Percentiles rank a stretch among this genome's conserved stretches.
These are phyloP conservation scores for Lindgomyces ingoldianus DNA, from an alignment of 495 filamentous ascomycete species.

Conservation along the genomic window DNA sequence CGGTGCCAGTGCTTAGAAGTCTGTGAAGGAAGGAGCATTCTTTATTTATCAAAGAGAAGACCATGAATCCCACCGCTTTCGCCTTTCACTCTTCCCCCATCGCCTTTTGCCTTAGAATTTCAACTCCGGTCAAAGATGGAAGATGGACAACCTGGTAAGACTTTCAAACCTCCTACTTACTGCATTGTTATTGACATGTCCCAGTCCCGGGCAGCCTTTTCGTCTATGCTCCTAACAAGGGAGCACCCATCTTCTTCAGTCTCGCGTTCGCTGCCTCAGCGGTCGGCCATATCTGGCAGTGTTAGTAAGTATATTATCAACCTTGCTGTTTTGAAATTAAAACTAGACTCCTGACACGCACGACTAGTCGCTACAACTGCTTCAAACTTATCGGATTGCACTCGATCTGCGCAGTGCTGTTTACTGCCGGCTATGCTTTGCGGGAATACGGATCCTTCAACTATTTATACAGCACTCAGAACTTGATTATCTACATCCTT, in stretches of 20 bases:
- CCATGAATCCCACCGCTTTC: too few relatives aligned
- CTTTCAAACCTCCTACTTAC: not conserved
- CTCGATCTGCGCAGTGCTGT: constrained; percentile 52
- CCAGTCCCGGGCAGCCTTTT: constrained; percentile 10
- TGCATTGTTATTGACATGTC: not conserved
- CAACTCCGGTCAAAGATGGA: not conserved
- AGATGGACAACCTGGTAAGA: not conserved
- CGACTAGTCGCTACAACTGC: constrained; percentile 48
- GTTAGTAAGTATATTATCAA: not conserved
- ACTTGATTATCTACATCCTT: constrained; percentile 60
- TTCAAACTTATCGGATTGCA: constrained; percentile 58
- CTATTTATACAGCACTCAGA: constrained; percentile 45
- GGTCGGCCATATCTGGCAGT: not conserved
- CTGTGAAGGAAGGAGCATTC: too few relatives aligned
- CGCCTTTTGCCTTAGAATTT: too few relatives aligned
- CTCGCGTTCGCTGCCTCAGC: not conserved
- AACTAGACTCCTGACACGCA: not conserved
- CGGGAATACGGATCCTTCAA: constrained; percentile 60
- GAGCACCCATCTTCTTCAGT: constrained; percentile 1
- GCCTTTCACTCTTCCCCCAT: too few relatives aligned
- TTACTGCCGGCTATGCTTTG: constrained; percentile 61
- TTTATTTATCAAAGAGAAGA: too few relatives aligned
- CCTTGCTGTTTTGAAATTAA: not conserved
- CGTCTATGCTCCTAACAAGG: constrained; percentile 9
- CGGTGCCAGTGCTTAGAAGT: too few relatives aligned